These are phyloP conservation scores for Annulohypoxylon truncatum DNA, from an alignment of 2,329 filamentous ascomycete genomes.

Conservation along the genomic window DNA sequence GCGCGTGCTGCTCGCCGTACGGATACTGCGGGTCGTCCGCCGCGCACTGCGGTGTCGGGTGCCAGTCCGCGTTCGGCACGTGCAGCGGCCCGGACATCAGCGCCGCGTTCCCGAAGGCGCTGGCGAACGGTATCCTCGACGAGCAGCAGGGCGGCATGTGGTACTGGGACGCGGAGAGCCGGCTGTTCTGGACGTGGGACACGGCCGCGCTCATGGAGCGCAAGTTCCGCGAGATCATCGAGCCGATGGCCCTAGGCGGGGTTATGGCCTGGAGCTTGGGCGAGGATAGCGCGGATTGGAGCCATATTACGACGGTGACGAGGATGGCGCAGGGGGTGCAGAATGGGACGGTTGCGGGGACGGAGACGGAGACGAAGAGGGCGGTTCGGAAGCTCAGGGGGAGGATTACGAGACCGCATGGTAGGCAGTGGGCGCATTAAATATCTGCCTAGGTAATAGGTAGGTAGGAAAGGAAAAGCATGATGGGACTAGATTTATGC, in stretches of 20 bases:
- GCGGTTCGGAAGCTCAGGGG: not conserved
- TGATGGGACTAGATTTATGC: not conserved
- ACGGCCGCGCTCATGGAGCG: slow-evolving; percentile 66
- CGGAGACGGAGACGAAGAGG: not conserved
- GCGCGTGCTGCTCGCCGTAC: slow-evolving; percentile 31
- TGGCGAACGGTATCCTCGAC: slow-evolving; percentile 65
- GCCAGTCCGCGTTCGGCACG: slow-evolving; percentile 32
- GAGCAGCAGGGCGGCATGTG: slow-evolving; percentile 70
- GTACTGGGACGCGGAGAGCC: slow-evolving; percentile 69
- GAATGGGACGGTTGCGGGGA: not conserved
- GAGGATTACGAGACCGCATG: slow-evolving; percentile 1
- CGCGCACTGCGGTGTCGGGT: slow-evolving; percentile 43
- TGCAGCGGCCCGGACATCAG: slow-evolving; percentile 25
- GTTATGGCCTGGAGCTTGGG: slow-evolving; percentile 82
- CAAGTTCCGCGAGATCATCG: slow-evolving; percentile 71
- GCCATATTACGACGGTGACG: slow-evolving; percentile 54
- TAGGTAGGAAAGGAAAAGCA: not conserved
- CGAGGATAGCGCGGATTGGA: slow-evolving; percentile 66
- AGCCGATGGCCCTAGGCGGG: slow-evolving; percentile 68
- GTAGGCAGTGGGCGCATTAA: not conserved
- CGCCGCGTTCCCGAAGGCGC: slow-evolving; percentile 53
- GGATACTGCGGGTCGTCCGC: slow-evolving; percentile 47
- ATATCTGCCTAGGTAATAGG: not conserved
- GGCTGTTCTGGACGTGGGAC: slow-evolving; percentile 80
- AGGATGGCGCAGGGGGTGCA: slow-evolving; percentile 48